Base-by-base conservation (phyloP, 2,329 filamentous ascomycete species). In the Aspergillus sp. region DNA sequence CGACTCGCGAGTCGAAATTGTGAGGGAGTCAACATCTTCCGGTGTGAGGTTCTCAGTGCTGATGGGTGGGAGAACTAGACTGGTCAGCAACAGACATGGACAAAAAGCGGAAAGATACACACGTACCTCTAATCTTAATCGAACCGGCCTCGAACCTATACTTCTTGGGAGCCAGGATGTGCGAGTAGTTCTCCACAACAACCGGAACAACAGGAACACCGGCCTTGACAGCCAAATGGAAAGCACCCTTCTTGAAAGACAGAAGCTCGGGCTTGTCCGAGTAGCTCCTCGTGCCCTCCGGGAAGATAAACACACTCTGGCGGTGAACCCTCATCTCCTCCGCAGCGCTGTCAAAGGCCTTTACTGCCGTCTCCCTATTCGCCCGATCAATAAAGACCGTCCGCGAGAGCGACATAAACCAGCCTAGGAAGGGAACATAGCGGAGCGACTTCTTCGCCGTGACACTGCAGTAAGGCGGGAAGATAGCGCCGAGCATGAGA, bases 191-290 rank as follows among this genome's bases (percentile, higher is more conserved):
- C 71, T 90, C 89, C 31, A 86, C 84, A 47, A 92, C 88, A 37
- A 96, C 84, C 0, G 95, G 95, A 3, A 99, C 88, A 67, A 99
- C 90, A 25, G 93, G 93, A 6, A 97, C 95, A 64, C 91, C 90
- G 2, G 93, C 93, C 81, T 98, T 90, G 19, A 99, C 86, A 46
- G 95, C 95, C 35, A 99, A 83, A 75, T 99, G 93, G 77, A 99
- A 99, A 47, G 93, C 95, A 59, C 95, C 95, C 81, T 99, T 99
- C 80, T 99, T 99, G 83, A 98, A 99, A n/a, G 92, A 90, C 55
- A 98, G 81, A 68, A 99, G 78, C 58, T 83, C 85, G 2, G 95
- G 90, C 55, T 93, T 87, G 67, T 89, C 86, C 57, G 90, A 84
- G 78, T 98, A 96, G 73, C 90, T 96, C 65, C 95, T 85, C 1